Evolutionary conservation across 371 early-diverging fungal genomes (phyloP).

Genomic region (Mucor indicus): DNA sequence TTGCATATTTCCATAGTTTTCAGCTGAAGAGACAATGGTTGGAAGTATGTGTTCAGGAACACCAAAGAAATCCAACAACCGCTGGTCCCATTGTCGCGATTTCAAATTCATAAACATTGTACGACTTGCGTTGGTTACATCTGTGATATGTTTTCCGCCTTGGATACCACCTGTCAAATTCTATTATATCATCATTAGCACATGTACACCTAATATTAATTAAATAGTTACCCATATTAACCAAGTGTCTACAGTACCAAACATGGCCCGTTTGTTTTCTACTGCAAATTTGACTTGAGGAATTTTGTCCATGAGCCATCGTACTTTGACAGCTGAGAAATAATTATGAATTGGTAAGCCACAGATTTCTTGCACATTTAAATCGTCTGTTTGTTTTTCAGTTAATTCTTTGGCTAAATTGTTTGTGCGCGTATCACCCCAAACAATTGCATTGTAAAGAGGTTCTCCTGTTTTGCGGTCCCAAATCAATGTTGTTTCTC

Average conservation of each 20-base stretch:
- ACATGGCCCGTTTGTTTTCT: slow-evolving; percentile 38
- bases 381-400: slow-evolving; percentile 35
- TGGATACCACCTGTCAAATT: slow-evolving; percentile 75
- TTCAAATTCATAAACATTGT: slow-evolving; percentile 88
- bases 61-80: slow-evolving; percentile 64
- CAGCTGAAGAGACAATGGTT: slow-evolving; percentile 76
- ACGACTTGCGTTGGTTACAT: slow-evolving; percentile 89
- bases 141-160: slow-evolving; percentile 75
- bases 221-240: slow-evolving; percentile 60
- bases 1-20: slow-evolving; percentile 70
- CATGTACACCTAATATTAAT: not conserved
- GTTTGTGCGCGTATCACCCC: slow-evolving; percentile 89
- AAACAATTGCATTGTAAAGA: slow-evolving; percentile 87
- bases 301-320: slow-evolving; percentile 88
- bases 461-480: slow-evolving; percentile 78
- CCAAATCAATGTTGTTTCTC: slow-evolving; percentile 91
- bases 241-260: slow-evolving; percentile 95
- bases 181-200: not conserved
- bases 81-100: slow-evolving; percentile 73
- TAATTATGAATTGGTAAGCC: slow-evolving; percentile 93
- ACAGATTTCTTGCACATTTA: slow-evolving; percentile 60
- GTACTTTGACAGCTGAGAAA: slow-evolving; percentile 88
- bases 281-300: slow-evolving; percentile 53
- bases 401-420: slow-evolving; percentile 64
- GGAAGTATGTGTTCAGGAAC: slow-evolving; percentile 62